Evolutionary conservation across 768 basidiomycete genomes (phyloP).

Genomic region (Tulasnella sp.): DNA sequence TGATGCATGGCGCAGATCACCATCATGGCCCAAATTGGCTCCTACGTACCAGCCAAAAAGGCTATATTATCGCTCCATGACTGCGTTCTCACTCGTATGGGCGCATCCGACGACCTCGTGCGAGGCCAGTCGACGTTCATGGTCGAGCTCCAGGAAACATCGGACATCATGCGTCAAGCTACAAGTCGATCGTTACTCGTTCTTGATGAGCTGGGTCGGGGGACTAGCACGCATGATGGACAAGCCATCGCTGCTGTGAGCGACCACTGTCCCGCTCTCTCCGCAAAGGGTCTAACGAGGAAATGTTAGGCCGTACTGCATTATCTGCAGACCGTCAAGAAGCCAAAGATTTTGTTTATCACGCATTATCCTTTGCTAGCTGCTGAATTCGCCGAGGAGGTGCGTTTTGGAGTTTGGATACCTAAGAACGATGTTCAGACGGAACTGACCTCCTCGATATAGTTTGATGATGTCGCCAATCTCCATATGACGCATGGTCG

Average conservation of each 20-base stretch:
- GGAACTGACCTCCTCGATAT: too few relatives aligned
- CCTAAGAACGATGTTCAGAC: too few relatives aligned
- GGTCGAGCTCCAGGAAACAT: conserved; percentile 93
- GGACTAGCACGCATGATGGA: conserved; percentile 89
- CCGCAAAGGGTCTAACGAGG: not conserved
- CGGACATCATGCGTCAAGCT: conserved; percentile 70
- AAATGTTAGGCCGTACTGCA: conserved; percentile 51
- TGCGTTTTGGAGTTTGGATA: not conserved
- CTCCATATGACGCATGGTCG: conserved; percentile 49
- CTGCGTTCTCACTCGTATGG: conserved; percentile 80
- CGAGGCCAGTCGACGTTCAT: conserved; percentile 89
- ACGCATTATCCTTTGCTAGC: conserved; percentile 89
- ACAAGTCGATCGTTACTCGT: conserved; percentile 72
- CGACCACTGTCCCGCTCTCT: conserved; percentile 20
- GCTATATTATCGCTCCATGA: conserved; percentile 73
- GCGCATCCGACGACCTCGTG: conserved; percentile 79
- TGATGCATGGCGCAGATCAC: conserved; percentile 16
- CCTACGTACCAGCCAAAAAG: conserved; percentile 69
- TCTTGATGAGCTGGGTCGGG: conserved; percentile 71
- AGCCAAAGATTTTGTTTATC: conserved; percentile 77
- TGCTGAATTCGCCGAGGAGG: conserved; percentile 33
- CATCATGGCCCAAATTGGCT: conserved; percentile 73
- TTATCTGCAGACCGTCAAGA: conserved; percentile 45
- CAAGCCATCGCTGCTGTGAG: conserved; percentile 11
- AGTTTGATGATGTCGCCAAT: conserved; percentile 55